Conservation (phyloP, 2,329 filamentous ascomycete genomes). For the Dendryphion nanum region DNA sequence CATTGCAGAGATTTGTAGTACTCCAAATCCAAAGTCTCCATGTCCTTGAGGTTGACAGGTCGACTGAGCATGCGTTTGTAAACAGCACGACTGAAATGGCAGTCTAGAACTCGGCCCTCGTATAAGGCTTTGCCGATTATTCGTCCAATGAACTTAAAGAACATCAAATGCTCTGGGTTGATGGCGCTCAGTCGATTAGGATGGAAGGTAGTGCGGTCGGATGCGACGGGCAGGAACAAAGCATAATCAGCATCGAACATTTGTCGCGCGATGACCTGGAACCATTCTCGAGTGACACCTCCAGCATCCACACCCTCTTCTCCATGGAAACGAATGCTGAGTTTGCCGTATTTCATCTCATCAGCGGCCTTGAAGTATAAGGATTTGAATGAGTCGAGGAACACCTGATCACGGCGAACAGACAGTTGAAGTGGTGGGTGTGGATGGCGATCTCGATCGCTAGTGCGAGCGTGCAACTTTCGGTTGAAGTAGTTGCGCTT, state of each 20-base stretch:
- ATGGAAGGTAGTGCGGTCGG: constrained; percentile 97
- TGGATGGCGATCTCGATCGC: constrained; percentile 65
- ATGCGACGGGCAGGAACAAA: constrained; percentile 92
- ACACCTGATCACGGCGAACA: constrained; percentile 90
- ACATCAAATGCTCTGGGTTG: constrained; percentile 93
- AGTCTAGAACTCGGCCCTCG: constrained; percentile 92
- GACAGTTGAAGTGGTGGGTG: constrained; percentile 80
- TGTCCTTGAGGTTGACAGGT: constrained; percentile 95
- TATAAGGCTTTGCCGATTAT: constrained; percentile 98
- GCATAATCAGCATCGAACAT: constrained; percentile 99
- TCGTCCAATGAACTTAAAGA: constrained; percentile 99
- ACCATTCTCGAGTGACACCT: constrained; percentile 97
- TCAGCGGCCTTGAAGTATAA: constrained; percentile 95
- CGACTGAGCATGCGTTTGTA: constrained; percentile 98
- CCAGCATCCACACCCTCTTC: constrained; percentile 98
- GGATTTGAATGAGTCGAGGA: constrained; percentile 98
- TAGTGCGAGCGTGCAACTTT: constrained; percentile 75
- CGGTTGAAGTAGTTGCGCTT: constrained; percentile 99
- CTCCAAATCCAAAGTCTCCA: constrained; percentile 97
- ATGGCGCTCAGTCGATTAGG: constrained; percentile 91
- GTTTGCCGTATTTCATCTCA: constrained; percentile 98
- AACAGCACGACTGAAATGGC: constrained; percentile 97
- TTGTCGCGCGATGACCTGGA: constrained; percentile 92
- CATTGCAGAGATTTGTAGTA: constrained; percentile 98
- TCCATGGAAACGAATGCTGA: constrained; percentile 95